Evolutionary conservation across 2,329 filamentous ascomycete species (phyloP), one percentile per base, ranked within the genome.

Genomic region (Aphanocladium album): DNA sequence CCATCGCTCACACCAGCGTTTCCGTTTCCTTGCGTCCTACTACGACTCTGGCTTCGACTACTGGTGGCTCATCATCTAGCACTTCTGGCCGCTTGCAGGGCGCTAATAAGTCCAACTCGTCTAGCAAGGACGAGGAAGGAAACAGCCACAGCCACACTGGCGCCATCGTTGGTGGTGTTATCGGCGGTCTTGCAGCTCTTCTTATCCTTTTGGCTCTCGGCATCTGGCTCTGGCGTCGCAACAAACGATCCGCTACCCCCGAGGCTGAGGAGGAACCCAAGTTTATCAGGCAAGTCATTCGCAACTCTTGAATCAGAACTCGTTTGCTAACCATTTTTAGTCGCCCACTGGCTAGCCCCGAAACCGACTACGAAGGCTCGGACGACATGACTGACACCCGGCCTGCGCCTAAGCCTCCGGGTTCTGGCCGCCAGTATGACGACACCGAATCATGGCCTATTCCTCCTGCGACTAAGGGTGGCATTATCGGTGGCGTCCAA

Each of bases 161-260:
- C 1, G 79, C 79, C 43, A 83, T 85, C 37, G 76, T 85, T 3
- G 83, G 83, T 27, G 83, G 80, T 14, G 77, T 76, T 17, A 74
- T 86, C 45, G 78, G 80, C n/a, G 81, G 80, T 17, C 72, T 82
- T 0, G 81, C 79, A 5, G 74, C 75, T 3, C 62, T 83, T 1
- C 70, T 77, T 9, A 73, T 76, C 7, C 63, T 83, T 7, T 62
- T 76, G 6, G 75, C 75, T 0, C 63, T 83, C 0, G 70, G 68
- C 21, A 67, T 81, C 55, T 82, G 76, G 65, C 70, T 80, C 55
- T 70, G 77, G 68, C 76, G 77, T 51, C 77, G 77, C 41, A 76
- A 74, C 54, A 73, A 72, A 56, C 30, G 33, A 16, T 23, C 57
- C 12, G 21, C 33, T 8, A 16, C 39, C 21, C n/a, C 37, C 7